phyloP scores from a whole-genome alignment of 495 filamentous ascomycete species.

The Trichoderma erinaceum region DNA sequence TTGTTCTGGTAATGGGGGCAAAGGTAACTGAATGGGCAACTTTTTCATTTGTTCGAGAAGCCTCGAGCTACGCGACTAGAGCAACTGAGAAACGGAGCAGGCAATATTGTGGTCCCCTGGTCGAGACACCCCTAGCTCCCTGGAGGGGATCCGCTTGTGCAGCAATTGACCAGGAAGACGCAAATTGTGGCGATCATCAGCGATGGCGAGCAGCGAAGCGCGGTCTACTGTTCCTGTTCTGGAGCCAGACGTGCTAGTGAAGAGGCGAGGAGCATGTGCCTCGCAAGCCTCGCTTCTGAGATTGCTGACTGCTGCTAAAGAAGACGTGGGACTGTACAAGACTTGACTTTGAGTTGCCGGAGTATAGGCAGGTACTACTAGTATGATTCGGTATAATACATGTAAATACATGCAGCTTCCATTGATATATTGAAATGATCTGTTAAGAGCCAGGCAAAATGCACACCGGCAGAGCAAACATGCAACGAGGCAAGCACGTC shows the following conservation, averaged over 20 bases:
- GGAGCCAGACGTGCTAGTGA: background rate
- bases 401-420: background rate
- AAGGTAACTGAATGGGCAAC: background rate
- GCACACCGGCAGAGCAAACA: background rate
- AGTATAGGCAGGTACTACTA: too few species aligned
- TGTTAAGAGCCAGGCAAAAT: background rate
- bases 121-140: background rate
- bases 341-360: too few species aligned
- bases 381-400: too few species aligned
- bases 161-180: background rate
- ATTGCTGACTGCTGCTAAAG: too few species aligned
- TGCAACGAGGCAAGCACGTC: background rate
- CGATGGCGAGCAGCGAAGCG: background rate
- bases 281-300: too few species aligned
- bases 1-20: background rate
- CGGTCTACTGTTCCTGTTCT: background rate
- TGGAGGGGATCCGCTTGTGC: background rate
- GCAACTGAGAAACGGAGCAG: background rate
- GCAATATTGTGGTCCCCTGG: background rate
- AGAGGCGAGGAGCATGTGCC: background rate
- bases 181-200: slow-evolving; percentile 3
- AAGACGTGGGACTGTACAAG: too few species aligned
- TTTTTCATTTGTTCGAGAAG: slow-evolving; percentile 4
- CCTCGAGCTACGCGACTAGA: slow-evolving; percentile 3
- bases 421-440: too few species aligned